These are phyloP conservation scores for Allomyces arbusculus DNA, from an alignment of 192 early-diverging fungal genomes.

Conservation along the genomic window DNA sequence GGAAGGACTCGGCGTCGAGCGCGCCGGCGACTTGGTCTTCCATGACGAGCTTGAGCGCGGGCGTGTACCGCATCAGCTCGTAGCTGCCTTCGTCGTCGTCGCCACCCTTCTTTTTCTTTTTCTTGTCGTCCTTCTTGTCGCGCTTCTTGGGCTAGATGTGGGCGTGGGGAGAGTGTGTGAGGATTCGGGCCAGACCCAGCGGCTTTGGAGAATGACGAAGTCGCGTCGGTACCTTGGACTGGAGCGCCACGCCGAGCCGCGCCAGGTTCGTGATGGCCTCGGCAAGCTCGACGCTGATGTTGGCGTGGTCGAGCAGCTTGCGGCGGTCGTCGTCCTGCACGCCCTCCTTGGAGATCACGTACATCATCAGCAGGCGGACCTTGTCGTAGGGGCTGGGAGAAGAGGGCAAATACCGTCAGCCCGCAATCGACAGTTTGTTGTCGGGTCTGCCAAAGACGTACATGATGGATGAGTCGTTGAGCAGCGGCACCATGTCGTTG, in stretches of 20 bases:
- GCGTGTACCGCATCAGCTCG: conserved; percentile 58
- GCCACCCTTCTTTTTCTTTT: conserved; percentile 22
- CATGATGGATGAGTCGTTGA: conserved; percentile 45
- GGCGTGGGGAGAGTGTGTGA: neutral
- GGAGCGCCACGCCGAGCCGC: conserved; percentile 39
- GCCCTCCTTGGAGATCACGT: conserved; percentile 58
- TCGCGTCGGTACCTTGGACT: no score
- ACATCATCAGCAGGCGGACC: conserved; percentile 56
- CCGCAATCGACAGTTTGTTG: no score
- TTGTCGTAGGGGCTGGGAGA: conserved; percentile 41
- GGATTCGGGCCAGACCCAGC: no score
- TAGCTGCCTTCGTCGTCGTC: conserved; percentile 41
- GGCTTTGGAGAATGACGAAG: no score
- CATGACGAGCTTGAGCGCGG: conserved; percentile 45
- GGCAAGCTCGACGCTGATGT: conserved; percentile 45
- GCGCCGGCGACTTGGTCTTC: conserved; percentile 15
- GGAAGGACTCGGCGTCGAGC: neutral
- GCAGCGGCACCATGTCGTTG: conserved; percentile 51
- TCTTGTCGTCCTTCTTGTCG: conserved; percentile 29
- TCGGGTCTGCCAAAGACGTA: conserved; percentile 5
- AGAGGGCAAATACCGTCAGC: no score
- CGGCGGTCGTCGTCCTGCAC: conserved; percentile 49
- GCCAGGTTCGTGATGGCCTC: conserved; percentile 60
- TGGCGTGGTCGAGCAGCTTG: conserved; percentile 42
- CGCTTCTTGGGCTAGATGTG: conserved; percentile 32